Evolutionary conservation across 2,329 filamentous ascomycete genomes (phyloP).

Genomic region (Rhytidhysteron rufulum): DNA sequence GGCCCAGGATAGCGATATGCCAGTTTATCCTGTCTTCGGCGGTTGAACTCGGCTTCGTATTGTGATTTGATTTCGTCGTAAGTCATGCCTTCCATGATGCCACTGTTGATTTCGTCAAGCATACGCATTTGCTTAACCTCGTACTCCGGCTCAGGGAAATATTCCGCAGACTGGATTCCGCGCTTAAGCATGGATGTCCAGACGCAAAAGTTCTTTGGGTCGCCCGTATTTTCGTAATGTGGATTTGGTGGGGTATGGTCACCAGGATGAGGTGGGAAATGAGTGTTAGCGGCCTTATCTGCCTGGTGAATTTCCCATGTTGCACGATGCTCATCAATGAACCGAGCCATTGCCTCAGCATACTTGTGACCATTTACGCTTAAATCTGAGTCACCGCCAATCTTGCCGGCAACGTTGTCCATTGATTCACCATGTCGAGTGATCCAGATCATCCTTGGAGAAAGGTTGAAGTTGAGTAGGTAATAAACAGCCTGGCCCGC

Average conservation of each 20-base stretch:
- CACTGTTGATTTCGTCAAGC: conserved; percentile 94
- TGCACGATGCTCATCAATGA: conserved; percentile 75
- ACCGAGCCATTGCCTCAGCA: conserved; percentile 72
- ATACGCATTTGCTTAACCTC: conserved; percentile 97
- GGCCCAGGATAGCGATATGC: conserved; percentile 95
- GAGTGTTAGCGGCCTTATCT: conserved; percentile 69
- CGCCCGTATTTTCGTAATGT: conserved; percentile 54
- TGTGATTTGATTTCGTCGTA: conserved; percentile 83
- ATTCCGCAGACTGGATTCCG: conserved; percentile 80
- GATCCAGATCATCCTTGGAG: conserved; percentile 96
- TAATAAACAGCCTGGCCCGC: conserved; percentile 92
- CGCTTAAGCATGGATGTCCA: conserved; percentile 98
- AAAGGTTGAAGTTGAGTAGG: conserved; percentile 92
- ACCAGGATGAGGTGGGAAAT: conserved; percentile 85
- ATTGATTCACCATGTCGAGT: conserved; percentile 88
- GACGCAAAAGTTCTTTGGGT: conserved; percentile 88
- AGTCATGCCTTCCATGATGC: conserved; percentile 89
- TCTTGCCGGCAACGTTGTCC: conserved; percentile 83
- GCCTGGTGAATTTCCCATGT: conserved; percentile 82
- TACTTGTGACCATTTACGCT: conserved; percentile 78
- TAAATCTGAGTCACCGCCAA: conserved; percentile 84
- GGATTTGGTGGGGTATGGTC: conserved; percentile 95
- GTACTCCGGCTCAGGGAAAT: conserved; percentile 89
- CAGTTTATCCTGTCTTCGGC: conserved; percentile 80
- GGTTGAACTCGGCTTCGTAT: conserved; percentile 75